Evolutionary conservation across 164 flowering plant species (phyloP), one percentile per base, ranked within the genome.

Genomic region (Stephania yunnanensis): DNA sequence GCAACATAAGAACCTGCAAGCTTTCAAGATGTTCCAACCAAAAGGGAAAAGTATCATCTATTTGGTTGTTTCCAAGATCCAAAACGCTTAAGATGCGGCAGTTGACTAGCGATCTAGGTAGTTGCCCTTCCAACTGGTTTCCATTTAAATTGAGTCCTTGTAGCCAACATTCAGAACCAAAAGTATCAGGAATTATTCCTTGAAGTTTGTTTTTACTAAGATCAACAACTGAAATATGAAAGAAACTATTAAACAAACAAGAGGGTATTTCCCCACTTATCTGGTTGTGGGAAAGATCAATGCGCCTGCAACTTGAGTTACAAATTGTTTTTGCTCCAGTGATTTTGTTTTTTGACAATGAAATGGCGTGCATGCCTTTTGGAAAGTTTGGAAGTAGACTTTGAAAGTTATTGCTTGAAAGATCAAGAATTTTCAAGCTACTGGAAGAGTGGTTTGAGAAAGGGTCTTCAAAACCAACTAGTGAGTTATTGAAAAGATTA

Each of bases 1-100:
- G 82, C 76, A 93, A 45, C 68, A 88, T 85, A 55, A 93, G 87
- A 30, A 91, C 92, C 0, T 85, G 85, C 78, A 93, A 72, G 3
- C 55, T 68, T 44, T 83, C 8, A 46, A 80, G 50, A 22, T 45
- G 78, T 29, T 75, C 86, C 79, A 93, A 76, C 73, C 68, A 68
- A 69, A 78, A 88, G 6, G 95, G 94, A 74, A 87, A 92, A 0
- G 6, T 68, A 53, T 80, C 91, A 8, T 52, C 65, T 4, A 92
- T 72, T 30, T 30, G 42, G 63, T 92, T 92, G 77, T 80, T 85
- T 10, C 92, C 95, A 48, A 90, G 73, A 70, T 87, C 81, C 22
- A 92, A 75, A 53, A 89, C 89, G 80, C 89, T 85, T 31, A 93
- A 74, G 20, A 8, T 9, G 8, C 2, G 61, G 79, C 95, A 92